Evolutionary conservation across 169 alveolate genomes (phyloP).

Genomic region (Cryptosporidium felis): DNA sequence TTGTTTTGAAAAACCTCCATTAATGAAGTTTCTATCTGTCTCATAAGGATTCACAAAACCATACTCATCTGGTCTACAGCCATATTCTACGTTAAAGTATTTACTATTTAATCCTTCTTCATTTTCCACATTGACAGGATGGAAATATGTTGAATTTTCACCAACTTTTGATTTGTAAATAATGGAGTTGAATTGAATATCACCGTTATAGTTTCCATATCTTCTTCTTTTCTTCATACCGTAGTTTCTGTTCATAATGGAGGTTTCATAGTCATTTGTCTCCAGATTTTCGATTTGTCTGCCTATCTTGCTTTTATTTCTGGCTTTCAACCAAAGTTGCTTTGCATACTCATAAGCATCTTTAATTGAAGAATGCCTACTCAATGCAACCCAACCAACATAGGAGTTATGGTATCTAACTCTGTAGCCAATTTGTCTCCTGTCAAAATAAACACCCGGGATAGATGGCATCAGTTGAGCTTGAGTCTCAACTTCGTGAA

Average conservation of each 20-base stretch:
- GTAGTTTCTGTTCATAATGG: not conserved
- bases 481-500: slow-evolving; percentile 55
- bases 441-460: slow-evolving; percentile 65
- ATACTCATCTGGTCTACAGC: not conserved
- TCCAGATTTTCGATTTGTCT: not conserved
- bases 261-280: no score
- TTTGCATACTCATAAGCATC: slow-evolving; percentile 70
- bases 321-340: slow-evolving; percentile 56
- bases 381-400: slow-evolving; percentile 70
- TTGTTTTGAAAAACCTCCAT: not conserved
- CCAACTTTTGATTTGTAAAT: not conserved
- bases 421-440: slow-evolving; percentile 65
- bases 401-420: slow-evolving; percentile 64
- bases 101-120: not conserved
- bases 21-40: not conserved
- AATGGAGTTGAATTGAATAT: not conserved
- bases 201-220: not conserved
- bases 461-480: slow-evolving; percentile 60
- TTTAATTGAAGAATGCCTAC: slow-evolving; percentile 63
- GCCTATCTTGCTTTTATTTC: slow-evolving; percentile 29
- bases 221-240: not conserved
- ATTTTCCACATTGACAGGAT: not conserved
- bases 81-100: not conserved
- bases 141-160: not conserved
- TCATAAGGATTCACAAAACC: not conserved